Conservation (phyloP, 495 filamentous ascomycete species). For the Ascobolus immersus region DNA sequence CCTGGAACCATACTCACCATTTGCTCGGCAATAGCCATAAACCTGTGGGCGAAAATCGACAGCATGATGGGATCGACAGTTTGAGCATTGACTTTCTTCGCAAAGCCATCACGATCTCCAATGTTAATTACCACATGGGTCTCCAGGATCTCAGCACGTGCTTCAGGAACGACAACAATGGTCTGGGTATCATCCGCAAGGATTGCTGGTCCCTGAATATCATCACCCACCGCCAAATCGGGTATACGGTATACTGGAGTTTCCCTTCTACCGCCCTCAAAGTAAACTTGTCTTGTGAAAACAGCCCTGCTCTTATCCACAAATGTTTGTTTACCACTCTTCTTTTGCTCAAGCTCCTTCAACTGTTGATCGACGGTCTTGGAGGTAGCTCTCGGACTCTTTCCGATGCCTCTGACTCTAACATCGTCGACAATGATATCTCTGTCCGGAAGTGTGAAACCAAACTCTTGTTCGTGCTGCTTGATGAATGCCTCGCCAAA, state of each 20-base stretch:
- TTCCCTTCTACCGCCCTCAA: conserved; percentile 46
- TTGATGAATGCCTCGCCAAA: conserved; percentile 62
- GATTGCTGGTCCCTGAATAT: conserved; percentile 63
- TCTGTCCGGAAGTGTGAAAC: conserved; percentile 66
- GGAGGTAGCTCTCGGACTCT: conserved; percentile 53
- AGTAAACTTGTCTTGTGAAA: conserved; percentile 35
- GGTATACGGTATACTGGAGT: conserved; percentile 71
- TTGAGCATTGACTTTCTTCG: conserved; percentile 21
- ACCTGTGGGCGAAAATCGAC: conserved; percentile 83
- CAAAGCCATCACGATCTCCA: conserved; percentile 29
- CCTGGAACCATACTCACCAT: too few relatives aligned
- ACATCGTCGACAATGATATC: conserved; percentile 89
- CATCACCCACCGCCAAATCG: conserved; percentile 48
- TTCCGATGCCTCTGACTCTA: conserved; percentile 64
- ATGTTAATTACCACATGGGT: conserved; percentile 53
- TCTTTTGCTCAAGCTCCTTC: conserved; percentile 37
- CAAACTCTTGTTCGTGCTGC: conserved; percentile 84
- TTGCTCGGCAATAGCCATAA: conserved; percentile 98
- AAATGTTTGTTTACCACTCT: conserved; percentile 22
- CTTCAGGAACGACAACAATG: conserved; percentile 65
- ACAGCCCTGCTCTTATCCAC: conserved; percentile 29
- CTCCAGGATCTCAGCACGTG: conserved; percentile 44
- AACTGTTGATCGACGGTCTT: conserved; percentile 61
- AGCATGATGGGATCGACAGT: conserved; percentile 69
- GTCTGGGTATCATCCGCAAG: conserved; percentile 91